Evolutionary conservation across 192 early-diverging fungal species (phyloP).

Genomic region (Backusella tuberculispora): DNA sequence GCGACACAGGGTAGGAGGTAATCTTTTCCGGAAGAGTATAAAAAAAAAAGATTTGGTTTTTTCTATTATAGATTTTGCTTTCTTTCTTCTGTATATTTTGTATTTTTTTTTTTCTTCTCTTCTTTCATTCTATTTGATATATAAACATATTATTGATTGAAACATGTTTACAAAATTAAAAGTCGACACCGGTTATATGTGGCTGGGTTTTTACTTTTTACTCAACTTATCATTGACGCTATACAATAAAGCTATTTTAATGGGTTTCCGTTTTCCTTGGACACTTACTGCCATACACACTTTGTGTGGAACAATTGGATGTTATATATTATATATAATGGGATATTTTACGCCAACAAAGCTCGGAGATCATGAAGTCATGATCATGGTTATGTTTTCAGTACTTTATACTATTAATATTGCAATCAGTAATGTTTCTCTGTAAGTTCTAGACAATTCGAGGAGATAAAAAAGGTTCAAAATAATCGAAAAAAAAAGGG

Average conservation of each 20-base stretch:
- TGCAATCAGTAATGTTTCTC: constrained; percentile 67
- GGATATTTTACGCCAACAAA: constrained; percentile 44
- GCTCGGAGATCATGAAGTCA: constrained; percentile 44
- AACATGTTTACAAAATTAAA: not conserved
- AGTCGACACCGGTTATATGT: constrained; percentile 33
- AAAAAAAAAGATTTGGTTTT: not conserved
- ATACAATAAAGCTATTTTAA: constrained; percentile 67
- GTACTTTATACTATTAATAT: constrained; percentile 78
- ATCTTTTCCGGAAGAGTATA: not conserved
- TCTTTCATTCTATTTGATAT: constrained; percentile 4
- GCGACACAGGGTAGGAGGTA: not conserved
- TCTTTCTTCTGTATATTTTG: not conserved
- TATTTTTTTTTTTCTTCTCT: constrained; percentile 13
- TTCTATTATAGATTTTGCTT: not conserved
- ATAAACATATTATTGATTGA: not conserved
- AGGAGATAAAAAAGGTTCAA: constrained; percentile 6
- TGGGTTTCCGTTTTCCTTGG: constrained; percentile 70
- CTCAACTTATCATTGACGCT: constrained; percentile 67
- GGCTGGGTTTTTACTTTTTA: constrained; percentile 59
- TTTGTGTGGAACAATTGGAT: constrained; percentile 60
- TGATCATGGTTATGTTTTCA: constrained; percentile 63
- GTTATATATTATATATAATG: constrained; percentile 35
- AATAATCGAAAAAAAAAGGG: constrained; percentile 7
- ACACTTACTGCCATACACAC: constrained; percentile 73
- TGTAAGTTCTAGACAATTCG: constrained; percentile 44